phyloP scores from a whole-genome alignment of 306 rosid species.

The Castanea crenata region DNA sequence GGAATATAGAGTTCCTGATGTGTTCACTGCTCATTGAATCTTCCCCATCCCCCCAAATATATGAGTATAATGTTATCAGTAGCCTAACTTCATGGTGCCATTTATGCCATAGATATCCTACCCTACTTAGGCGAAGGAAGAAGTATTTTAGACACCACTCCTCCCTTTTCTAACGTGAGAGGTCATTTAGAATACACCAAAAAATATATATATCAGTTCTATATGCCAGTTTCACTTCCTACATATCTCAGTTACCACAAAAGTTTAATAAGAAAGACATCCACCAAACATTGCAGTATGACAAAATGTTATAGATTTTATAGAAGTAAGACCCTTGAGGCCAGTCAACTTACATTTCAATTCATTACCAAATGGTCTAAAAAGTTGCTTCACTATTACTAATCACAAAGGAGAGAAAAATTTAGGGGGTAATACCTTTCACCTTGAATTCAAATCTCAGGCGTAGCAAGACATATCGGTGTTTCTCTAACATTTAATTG shows the following conservation, averaged over 20 bases:
- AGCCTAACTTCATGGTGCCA: background rate
- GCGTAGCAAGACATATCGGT: constrained; percentile 20
- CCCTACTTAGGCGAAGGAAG: background rate
- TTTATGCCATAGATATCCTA: background rate
- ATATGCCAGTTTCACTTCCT: background rate
- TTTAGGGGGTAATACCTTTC: constrained; percentile 7
- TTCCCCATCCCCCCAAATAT: background rate
- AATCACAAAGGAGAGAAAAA: constrained; percentile 23
- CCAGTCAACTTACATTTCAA: background rate
- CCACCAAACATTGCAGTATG: background rate
- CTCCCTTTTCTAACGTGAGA: background rate
- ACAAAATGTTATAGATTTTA: constrained; percentile 18
- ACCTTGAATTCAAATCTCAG: constrained; percentile 26
- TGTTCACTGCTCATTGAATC: background rate
- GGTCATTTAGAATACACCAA: background rate
- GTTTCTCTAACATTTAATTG: constrained; percentile 27
- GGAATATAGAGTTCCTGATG: background rate
- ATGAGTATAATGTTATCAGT: background rate
- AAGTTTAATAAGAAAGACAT: background rate
- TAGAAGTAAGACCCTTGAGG: background rate
- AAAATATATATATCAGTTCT: background rate
- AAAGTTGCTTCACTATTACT: constrained; percentile 26
- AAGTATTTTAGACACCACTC: background rate
- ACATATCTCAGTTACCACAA: background rate
- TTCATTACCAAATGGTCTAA: background rate